Evolutionary conservation across 345 rosid species (phyloP).

Genomic region (Isatis tinctoria): DNA sequence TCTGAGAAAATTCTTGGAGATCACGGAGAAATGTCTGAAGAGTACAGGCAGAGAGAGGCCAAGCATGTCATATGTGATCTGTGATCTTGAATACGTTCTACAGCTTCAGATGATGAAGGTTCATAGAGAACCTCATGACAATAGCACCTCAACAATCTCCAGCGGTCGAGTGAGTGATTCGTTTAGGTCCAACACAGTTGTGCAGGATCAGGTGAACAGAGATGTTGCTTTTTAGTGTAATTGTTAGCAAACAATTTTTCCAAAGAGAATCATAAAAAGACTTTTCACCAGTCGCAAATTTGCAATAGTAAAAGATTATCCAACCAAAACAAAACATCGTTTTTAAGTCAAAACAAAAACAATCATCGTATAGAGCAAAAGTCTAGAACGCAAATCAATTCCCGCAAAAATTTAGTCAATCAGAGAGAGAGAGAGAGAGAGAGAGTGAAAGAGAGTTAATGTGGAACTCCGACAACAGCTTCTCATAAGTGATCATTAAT

Average conservation of each 20-base stretch:
- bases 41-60: constrained; percentile 50
- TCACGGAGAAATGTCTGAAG: constrained; percentile 53
- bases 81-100: constrained; percentile 28
- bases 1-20: constrained; percentile 43
- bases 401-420: constrained; percentile 33
- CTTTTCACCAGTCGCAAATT: neutral
- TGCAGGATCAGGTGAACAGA: neutral
- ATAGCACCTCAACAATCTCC: constrained; percentile 1
- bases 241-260: neutral
- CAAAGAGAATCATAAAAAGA: neutral
- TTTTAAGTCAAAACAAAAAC: constrained; percentile 9
- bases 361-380: constrained; percentile 2
- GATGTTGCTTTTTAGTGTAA: neutral
- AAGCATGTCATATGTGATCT: constrained; percentile 52
- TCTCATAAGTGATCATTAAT: constrained; percentile 41
- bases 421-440: constrained; percentile 5
- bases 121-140: constrained; percentile 12
- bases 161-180: neutral
- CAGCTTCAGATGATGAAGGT: constrained; percentile 14
- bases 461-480: constrained; percentile 3
- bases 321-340: neutral
- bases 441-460: neutral
- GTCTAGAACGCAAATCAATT: constrained; percentile 17
- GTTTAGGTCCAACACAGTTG: neutral
- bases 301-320: constrained; percentile 4